Percentiles rank a stretch among this genome's conserved stretches.
Evolutionary conservation across 257 asterid genomes (phyloP).

Genomic region (Plectranthus barbatus): DNA sequence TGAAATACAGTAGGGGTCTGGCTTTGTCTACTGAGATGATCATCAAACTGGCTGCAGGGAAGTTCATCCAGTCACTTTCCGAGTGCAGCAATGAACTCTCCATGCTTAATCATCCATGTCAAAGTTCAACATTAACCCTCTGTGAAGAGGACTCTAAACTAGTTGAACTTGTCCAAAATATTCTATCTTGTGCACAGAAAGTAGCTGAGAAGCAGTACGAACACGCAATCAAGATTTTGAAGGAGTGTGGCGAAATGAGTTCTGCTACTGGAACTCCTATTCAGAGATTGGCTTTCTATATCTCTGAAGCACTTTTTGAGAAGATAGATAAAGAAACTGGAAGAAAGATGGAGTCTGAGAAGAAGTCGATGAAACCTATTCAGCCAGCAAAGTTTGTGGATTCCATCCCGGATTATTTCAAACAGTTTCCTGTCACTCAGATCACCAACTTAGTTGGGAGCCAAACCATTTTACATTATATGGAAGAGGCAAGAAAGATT

Average conservation of each 20-base stretch:
- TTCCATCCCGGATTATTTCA: background rate
- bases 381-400: background rate
- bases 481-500: background rate
- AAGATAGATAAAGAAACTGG: constrained; percentile 10
- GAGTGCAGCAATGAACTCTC: constrained; percentile 4
- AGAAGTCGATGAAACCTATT: background rate
- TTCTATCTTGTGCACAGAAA: constrained; percentile 35
- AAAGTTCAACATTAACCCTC: constrained; percentile 9
- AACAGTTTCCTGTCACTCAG: constrained; percentile 6
- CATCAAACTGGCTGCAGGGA: constrained; percentile 34
- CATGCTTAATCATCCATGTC: constrained; percentile 16
- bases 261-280: constrained; percentile 24
- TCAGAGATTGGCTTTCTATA: constrained; percentile 11
- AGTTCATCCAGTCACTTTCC: constrained; percentile 22
- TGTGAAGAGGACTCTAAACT: constrained; percentile 20
- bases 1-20: background rate
- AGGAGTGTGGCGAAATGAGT: constrained; percentile 9
- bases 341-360: background rate
- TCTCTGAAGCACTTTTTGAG: constrained; percentile 7
- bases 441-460: constrained; percentile 8
- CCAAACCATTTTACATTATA: constrained; percentile 7
- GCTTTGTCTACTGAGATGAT: constrained; percentile 11
- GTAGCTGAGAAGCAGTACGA: constrained; percentile 24
- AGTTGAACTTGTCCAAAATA: constrained; percentile 33
- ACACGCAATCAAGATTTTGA: constrained; percentile 12